Evolutionary conservation across 345 rosid species (phyloP), one percentile per base, ranked within the genome.

Genomic region (Linum usitatissimum): DNA sequence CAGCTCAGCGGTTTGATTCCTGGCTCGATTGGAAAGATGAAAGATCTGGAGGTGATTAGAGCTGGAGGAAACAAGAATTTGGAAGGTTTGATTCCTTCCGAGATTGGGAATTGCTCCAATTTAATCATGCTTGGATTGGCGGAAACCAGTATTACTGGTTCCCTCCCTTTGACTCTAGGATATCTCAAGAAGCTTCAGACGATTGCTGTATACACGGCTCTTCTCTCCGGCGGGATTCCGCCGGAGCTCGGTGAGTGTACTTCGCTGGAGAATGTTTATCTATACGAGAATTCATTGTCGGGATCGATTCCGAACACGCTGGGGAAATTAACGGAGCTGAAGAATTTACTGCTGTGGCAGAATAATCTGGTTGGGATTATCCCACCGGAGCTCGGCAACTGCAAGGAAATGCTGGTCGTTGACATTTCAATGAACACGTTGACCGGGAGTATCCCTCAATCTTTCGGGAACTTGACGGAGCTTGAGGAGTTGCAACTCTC

Each of bases 1-100:
- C 85, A 83, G 57, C 75, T 91, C 40, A 73, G 82, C 31, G 96
- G 91, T 3, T 70, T 65, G 71, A 76, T 88, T 10, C 96, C 98
- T 0, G 64, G 49, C 58, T 79, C 74, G 18, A 77, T 88, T 21
- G 98, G 96, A 61, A 68, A 70, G 57, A 63, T 91, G 18, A 71
- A 67, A 74, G 77, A 66, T 57, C 83, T 91, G 15, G 66, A 80
- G 72, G 73, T 66, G 60, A 72, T 91, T n/a, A 74, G 98, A 71
- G 87, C 84, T 0, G 98, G 98, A 18, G 98, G 98, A 15, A 91
- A 91, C 74, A 81, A 84, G 83, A 77, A 88, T 63, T 79, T 88
- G 18, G 79, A 78, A 61, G 98, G 98, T 31, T 65, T 80, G 34
- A 53, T 91, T 30, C 98, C 96, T 6, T 53, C 40, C 57, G 91